Evolutionary conservation across 169 alveolate genomes (phyloP).

Genomic region (Cryptosporidium andersoni): DNA sequence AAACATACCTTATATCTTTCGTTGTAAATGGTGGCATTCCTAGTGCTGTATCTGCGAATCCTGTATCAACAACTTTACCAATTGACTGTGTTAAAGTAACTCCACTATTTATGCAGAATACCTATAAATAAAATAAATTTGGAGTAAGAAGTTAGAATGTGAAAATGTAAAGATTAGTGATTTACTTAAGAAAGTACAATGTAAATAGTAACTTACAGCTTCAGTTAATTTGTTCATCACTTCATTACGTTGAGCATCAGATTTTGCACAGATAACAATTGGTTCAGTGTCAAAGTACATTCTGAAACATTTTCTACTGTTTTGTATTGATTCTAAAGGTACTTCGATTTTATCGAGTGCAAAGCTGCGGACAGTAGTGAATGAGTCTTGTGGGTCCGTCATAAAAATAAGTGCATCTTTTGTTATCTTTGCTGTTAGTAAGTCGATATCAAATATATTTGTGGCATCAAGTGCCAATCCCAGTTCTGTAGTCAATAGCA

Average conservation of each 20-base stretch:
- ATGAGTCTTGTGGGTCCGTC: slow-evolving; percentile 56
- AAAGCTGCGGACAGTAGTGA: slow-evolving; percentile 33
- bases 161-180: background rate
- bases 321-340: slow-evolving; percentile 65
- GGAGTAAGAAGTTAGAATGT: background rate
- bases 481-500: slow-evolving; percentile 41
- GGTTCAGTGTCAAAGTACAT: slow-evolving; percentile 60
- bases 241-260: slow-evolving; percentile 56
- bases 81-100: slow-evolving; percentile 27
- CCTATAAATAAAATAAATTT: background rate
- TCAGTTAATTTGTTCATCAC: slow-evolving; percentile 68
- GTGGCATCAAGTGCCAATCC: slow-evolving; percentile 55
- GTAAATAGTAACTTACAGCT: slow-evolving; percentile 61
- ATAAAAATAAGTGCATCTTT: slow-evolving; percentile 39
- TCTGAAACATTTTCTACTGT: slow-evolving; percentile 69
- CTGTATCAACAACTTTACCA: slow-evolving; percentile 35
- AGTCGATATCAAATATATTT: slow-evolving; percentile 49
- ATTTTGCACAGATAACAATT: slow-evolving; percentile 66
- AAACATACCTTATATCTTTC: slow-evolving; percentile 66
- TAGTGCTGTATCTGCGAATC: slow-evolving; percentile 46
- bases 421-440: slow-evolving; percentile 48
- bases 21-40: slow-evolving; percentile 66
- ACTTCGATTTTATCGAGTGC: slow-evolving; percentile 53
- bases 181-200: no score
- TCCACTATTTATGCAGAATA: slow-evolving; percentile 65